Evolutionary conservation across 495 filamentous ascomycete species (phyloP), one percentile per base, ranked within the genome.

Genomic region (Thermochaetoides thermophila): DNA sequence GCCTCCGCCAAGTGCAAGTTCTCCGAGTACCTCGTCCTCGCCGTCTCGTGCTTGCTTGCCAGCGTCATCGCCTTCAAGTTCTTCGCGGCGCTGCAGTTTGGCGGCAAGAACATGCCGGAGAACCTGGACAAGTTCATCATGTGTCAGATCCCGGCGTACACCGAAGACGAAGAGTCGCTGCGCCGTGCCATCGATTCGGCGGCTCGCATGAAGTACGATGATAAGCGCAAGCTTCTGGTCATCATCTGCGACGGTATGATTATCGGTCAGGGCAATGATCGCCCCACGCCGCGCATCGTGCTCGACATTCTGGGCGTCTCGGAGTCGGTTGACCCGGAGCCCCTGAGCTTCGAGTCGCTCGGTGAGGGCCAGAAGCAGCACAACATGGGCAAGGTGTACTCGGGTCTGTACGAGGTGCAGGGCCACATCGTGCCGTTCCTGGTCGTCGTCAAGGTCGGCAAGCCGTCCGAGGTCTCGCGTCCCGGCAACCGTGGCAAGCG

Each of bases 361-460:
- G 89, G 89, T 32, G 87, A 96, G 58, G 91, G 89, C 45, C 76
- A 81, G 63, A 92, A 85, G 56, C 89, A 93, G 56, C 91, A 95
- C 65, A 99, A 99, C 53, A 95, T 95, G 85, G 91, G 78, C 47
- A 99, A 99, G 53, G 73, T 95, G 31, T 99, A 96, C 63, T 95
- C 87, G 21, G 89, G 89, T 43, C 64, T 99, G 27, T 99, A 96
- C 56, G 89, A 99, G 55, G 85, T 93, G 12, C 83, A 94, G 48
- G 89, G 89, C 42, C 86, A 96, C 50, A 94, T 99, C 41, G 89
- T 99, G 15, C 89, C 89, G 29, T 99, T 91, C 74, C 50, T 99
- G 44, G 91, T 99, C 32, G 68, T 99, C 19, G 84, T 93, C 56
- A 99, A 99, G 61, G 73, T 95, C 46, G 89, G 89, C 46, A 96